Base-by-base conservation (phyloP, 805 yeast genomes). In the Kuraishia borneana region DNA sequence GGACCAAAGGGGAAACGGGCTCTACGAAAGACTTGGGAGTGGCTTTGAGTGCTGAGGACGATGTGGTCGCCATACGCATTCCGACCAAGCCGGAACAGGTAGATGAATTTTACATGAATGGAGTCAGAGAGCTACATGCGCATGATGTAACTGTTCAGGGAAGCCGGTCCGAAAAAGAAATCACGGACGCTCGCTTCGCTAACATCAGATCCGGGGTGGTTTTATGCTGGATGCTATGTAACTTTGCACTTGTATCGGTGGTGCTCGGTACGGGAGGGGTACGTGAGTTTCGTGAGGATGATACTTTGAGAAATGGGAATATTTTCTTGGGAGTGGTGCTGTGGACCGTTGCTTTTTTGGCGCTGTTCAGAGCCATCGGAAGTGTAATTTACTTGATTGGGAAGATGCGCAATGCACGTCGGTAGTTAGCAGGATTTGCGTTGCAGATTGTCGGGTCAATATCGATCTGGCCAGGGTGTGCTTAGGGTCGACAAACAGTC, bases 331-430 rank as follows among this genome's bases (percentile, higher is more conserved):
- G 89, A 4, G 83, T 89, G 21, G 79, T 89, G 30, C 63, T 89
- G 43, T 89, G 97, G 96, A 61, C 87, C 23, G 97, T 89, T 26
- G 95, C 96, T 3, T 83, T 77, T 18, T 70, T 85, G 66, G 96
- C 97, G 0, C 68, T 78, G 5, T 78, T 84, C 53, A 64, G 96
- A 41, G 80, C 88, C 43, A 33, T 79, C 19, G 96, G 96, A 2
- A 73, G 94, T 43, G 52, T 69, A 1, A 49, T 70, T 26, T 88
- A 76, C 50, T 56, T 84, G n/a, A n/a, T n/a, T n/a, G n/a, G 12
- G 25, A 21, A 12, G 12, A 21, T 21, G n/a, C n/a, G n/a, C n/a
- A n/a, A n/a, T n/a, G n/a, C n/a, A n/a, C n/a, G n/a, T n/a, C n/a
- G n/a, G n/a, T n/a, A n/a, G n/a, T n/a, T n/a, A n/a, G n/a, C n/a